Percentiles rank a stretch among this genome's conserved stretches.
Evolutionary conservation across 345 rosid species (phyloP).

Genomic region (Cardamine occulta): DNA sequence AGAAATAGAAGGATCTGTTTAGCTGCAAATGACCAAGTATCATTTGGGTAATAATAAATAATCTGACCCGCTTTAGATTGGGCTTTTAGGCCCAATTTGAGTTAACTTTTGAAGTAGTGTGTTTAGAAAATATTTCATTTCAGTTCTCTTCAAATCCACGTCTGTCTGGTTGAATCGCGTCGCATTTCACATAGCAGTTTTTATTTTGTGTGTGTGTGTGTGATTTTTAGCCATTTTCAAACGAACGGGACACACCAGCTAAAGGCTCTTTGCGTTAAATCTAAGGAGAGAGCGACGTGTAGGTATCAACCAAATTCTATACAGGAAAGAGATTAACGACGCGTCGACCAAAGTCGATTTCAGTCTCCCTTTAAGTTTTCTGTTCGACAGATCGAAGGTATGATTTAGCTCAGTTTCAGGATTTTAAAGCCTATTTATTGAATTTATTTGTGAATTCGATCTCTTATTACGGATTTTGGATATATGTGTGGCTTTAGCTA

Average conservation of each 20-base stretch:
- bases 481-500: not conserved
- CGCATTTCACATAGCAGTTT: slow-evolving; percentile 32
- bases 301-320: slow-evolving; percentile 7
- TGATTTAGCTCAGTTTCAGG: slow-evolving; percentile 33
- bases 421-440: not conserved
- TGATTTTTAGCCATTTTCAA: slow-evolving; percentile 18
- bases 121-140: not conserved
- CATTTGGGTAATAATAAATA: not conserved
- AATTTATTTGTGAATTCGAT: slow-evolving; percentile 7
- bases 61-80: not conserved
- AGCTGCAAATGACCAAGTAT: not conserved
- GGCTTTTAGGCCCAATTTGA: slow-evolving; percentile 32
- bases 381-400: slow-evolving; percentile 30
- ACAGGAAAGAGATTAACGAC: slow-evolving; percentile 23
- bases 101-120: slow-evolving; percentile 17
- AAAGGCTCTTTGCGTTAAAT: slow-evolving; percentile 40
- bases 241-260: slow-evolving; percentile 39
- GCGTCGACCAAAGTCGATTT: slow-evolving; percentile 26
- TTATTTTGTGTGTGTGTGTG: not conserved
- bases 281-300: slow-evolving; percentile 33
- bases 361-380: slow-evolving; percentile 20
- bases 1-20: slow-evolving; percentile 2
- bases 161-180: slow-evolving; percentile 32
- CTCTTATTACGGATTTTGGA: not conserved
- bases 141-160: slow-evolving; percentile 28